These are phyloP conservation scores for Astrephomene gubernaculifera DNA, from an alignment of 139 green algal species.

Conservation along the genomic window DNA sequence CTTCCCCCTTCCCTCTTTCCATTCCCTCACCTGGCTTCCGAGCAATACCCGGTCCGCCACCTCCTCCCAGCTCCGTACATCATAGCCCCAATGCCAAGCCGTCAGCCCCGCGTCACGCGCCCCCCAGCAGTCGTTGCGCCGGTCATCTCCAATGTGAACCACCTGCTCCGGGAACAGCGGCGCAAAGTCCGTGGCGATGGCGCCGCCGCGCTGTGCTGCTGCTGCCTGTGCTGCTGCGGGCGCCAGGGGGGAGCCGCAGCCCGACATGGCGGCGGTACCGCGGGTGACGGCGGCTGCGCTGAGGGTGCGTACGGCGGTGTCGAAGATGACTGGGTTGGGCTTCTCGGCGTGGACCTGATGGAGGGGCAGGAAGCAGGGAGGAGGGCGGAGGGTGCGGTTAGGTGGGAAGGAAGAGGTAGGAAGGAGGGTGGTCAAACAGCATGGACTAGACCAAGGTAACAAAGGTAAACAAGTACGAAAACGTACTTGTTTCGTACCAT, in stretches of 20 bases:
- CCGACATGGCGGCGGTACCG: not conserved
- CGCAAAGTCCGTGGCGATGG: not conserved
- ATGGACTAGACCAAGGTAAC: too few species aligned
- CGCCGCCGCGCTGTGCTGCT: not conserved
- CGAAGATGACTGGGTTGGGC: constrained; percentile 90
- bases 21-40: not conserved
- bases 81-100: constrained; percentile 87
- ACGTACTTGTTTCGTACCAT: too few species aligned
- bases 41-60: constrained; percentile 67
- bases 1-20: not conserved
- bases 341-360: constrained; percentile 87
- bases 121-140: constrained; percentile 90
- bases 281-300: not conserved
- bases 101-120: constrained; percentile 84
- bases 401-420: too few species aligned
- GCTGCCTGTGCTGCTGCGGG: too few species aligned
- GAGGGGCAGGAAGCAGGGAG: not conserved
- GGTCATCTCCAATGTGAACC: constrained; percentile 86
- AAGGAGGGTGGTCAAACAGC: too few species aligned
- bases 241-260: too few species aligned
- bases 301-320: constrained; percentile 38
- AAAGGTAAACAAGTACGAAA: too few species aligned
- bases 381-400: too few species aligned
- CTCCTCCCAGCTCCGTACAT: constrained; percentile 85
- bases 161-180: constrained; percentile 36